These are phyloP conservation scores for Piper betle DNA, from an alignment of 164 flowering plant genomes.

Conservation along the genomic window DNA sequence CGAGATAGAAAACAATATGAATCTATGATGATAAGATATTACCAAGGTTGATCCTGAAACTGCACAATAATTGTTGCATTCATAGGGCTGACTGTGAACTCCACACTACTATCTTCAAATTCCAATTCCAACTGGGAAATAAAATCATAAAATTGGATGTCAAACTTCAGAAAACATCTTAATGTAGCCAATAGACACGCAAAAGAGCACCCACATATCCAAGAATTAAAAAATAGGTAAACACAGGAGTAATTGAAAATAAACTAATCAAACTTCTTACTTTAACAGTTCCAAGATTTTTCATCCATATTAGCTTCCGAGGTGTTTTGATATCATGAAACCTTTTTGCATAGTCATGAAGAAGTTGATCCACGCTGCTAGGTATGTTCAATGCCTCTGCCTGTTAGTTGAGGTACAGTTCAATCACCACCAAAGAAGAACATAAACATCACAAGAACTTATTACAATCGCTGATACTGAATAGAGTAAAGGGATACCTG, in stretches of 20 bases:
- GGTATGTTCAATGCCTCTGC: constrained; percentile 70
- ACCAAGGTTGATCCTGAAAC: constrained; percentile 82
- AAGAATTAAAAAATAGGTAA: too few relatives aligned
- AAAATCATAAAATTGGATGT: constrained; percentile 1
- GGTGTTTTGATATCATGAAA: constrained; percentile 88
- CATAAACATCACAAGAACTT: too few relatives aligned
- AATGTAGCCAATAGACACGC: not conserved
- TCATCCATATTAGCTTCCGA: constrained; percentile 91
- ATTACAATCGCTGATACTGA: too few relatives aligned
- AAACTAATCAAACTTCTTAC: constrained; percentile 21
- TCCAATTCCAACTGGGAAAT: constrained; percentile 72
- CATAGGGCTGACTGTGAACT: constrained; percentile 75
- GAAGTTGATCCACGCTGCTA: constrained; percentile 50
- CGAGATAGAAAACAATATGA: not conserved
- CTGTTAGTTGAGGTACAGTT: constrained; percentile 18
- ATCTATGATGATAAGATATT: constrained; percentile 3
- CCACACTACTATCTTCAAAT: constrained; percentile 68
- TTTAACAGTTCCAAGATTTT: constrained; percentile 93
- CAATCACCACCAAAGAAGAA: too few relatives aligned
- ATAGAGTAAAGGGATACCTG: constrained; percentile 36
- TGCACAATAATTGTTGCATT: constrained; percentile 88
- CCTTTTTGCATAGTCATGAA: constrained; percentile 77
- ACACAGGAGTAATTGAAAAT: not conserved
- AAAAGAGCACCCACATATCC: too few relatives aligned
- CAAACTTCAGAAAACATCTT: not conserved